phyloP scores from a whole-genome alignment of 225 moss, liverwort and hornwort species.

The Lunularia cruciata region DNA sequence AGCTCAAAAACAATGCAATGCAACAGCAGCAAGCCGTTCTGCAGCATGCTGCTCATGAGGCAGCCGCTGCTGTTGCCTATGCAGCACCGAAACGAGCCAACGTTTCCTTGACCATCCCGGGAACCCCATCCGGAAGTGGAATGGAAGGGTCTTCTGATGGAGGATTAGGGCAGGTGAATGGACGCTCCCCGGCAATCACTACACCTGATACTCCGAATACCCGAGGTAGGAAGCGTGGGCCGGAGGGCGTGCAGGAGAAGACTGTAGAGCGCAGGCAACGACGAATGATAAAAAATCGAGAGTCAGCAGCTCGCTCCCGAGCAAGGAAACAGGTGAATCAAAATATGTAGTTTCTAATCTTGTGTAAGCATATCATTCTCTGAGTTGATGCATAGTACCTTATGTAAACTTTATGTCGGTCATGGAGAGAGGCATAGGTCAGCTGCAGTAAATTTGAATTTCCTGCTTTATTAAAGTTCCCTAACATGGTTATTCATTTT shows the following conservation, averaged over 20 bases:
- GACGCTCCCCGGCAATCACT: constrained; percentile 72
- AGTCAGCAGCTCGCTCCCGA: constrained; percentile 93
- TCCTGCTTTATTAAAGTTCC: too few species aligned
- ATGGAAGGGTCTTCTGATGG: constrained; percentile 71
- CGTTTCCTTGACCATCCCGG: constrained; percentile 23
- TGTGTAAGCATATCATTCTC: too few species aligned
- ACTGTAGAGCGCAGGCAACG: constrained; percentile 94
- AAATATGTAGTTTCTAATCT: too few species aligned
- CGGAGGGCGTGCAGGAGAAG: constrained; percentile 75
- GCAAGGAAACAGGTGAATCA: constrained; percentile 82
- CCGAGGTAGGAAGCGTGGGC: constrained; percentile 77
- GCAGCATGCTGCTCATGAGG: constrained; percentile 72
- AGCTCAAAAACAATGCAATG: constrained; percentile 30
- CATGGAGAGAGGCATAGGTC: too few species aligned
- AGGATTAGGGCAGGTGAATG: constrained; percentile 76
- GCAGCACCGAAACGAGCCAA: constrained; percentile 65
- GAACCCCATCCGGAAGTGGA: constrained; percentile 55
- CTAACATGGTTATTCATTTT: background rate
- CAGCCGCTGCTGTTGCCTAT: constrained; percentile 57
- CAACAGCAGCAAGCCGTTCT: constrained; percentile 60
- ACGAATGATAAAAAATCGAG: constrained; percentile 97
- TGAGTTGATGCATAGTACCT: too few species aligned
- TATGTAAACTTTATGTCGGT: too few species aligned
- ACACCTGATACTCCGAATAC: constrained; percentile 61
- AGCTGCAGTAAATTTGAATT: too few species aligned